A percentile compares a stretch with the other conserved stretches of the same genome.
Evolutionary conservation across 805 yeast genomes (phyloP).

Genomic region (Torulaspora microellipsoides): DNA sequence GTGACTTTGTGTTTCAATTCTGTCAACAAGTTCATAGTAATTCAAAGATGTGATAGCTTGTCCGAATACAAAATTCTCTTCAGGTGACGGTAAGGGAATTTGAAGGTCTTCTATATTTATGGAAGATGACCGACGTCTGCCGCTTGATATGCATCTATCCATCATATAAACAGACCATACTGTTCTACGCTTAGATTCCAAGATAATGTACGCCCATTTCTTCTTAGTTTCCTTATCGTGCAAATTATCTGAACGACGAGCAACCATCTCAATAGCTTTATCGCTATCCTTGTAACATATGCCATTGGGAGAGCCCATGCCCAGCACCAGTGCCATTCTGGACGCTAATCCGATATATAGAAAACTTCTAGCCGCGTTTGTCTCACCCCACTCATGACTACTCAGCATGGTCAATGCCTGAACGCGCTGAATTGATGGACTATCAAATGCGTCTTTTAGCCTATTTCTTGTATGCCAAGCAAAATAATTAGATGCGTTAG

Average conservation of each 20-base stretch:
- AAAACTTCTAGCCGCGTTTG: slow-evolving; percentile 36
- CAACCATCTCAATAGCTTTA: neutral
- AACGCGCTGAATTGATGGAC: slow-evolving; percentile 37
- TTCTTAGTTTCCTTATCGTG: neutral
- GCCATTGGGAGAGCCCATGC: slow-evolving; percentile 26
- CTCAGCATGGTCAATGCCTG: slow-evolving; percentile 38
- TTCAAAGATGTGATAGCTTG: slow-evolving; percentile 5
- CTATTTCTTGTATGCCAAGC: slow-evolving; percentile 38
- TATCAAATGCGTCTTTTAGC: slow-evolving; percentile 36
- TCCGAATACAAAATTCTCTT: slow-evolving; percentile 34
- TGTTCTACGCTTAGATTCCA: slow-evolving; percentile 37
- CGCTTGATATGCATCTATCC: slow-evolving; percentile 40
- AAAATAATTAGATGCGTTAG: slow-evolving; percentile 37
- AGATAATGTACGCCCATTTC: slow-evolving; percentile 17
- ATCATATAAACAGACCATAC: slow-evolving; percentile 42
- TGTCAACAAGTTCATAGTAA: neutral
- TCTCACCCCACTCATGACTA: slow-evolving; percentile 42
- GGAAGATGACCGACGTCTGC: slow-evolving; percentile 34
- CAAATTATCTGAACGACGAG: neutral
- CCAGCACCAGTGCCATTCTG: slow-evolving; percentile 37
- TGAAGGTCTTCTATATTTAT: slow-evolving; percentile 35
- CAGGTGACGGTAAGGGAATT: slow-evolving; percentile 34
- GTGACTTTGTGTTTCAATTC: neutral
- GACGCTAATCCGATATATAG: slow-evolving; percentile 40
- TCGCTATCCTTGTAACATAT: slow-evolving; percentile 15